Conservation (phyloP, 2,329 filamentous ascomycete genomes). For the Plenodomus biglobosus region DNA sequence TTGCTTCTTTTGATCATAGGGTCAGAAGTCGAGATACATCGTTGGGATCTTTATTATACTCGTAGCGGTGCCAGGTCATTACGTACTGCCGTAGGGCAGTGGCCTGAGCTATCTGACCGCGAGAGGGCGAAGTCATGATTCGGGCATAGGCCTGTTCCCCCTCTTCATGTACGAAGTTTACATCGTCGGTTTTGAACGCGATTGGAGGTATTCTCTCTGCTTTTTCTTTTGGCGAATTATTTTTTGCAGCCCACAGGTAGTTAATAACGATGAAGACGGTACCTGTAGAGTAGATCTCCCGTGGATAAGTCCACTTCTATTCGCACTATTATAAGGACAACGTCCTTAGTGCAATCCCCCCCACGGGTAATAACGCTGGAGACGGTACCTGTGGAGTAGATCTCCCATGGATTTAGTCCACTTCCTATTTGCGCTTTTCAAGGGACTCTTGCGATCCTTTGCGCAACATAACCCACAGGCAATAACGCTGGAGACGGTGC, state of each 20-base stretch:
- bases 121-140: not conserved
- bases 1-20: too few species aligned
- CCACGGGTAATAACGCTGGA: not conserved
- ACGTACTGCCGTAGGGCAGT: not conserved
- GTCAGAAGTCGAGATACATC: too few species aligned
- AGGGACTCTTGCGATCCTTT: too few species aligned
- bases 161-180: not conserved
- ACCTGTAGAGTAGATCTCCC: not conserved
- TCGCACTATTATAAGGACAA: too few species aligned
- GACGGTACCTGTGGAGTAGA: not conserved
- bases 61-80: not conserved
- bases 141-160: not conserved
- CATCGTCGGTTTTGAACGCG: not conserved
- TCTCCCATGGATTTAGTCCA: not conserved
- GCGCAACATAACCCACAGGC: not conserved
- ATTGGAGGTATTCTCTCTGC: not conserved
- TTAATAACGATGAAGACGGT: not conserved
- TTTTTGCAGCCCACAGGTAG: not conserved
- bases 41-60: not conserved
- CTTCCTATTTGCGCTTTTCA: too few species aligned
- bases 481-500: not conserved
- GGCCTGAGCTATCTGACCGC: not conserved
- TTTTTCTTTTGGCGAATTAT: too few species aligned
- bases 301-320: not conserved
- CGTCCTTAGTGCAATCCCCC: too few species aligned